These are phyloP conservation scores for Sporothrix protearum DNA, from an alignment of 2,329 filamentous ascomycete genomes.

Conservation along the genomic window DNA sequence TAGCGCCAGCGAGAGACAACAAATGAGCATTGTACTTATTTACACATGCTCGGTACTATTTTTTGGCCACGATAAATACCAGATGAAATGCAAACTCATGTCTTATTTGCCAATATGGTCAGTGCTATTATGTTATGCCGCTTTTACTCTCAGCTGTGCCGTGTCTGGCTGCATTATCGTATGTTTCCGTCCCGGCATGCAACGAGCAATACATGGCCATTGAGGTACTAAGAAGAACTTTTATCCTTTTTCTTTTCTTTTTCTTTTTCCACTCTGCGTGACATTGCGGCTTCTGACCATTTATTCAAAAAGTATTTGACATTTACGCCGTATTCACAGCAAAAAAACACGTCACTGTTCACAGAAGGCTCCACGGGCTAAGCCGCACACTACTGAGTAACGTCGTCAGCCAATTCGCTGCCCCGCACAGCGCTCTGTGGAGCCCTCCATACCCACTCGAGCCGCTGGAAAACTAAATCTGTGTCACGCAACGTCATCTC, in stretches of 20 bases:
- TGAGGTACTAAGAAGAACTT: background rate
- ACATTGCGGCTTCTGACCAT: background rate
- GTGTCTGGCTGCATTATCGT: background rate
- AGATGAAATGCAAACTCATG: too few species aligned
- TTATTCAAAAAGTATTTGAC: background rate
- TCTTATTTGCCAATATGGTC: too few species aligned
- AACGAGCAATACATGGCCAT: background rate
- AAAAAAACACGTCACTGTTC: background rate
- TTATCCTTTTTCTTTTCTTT: background rate
- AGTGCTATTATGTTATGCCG: too few species aligned
- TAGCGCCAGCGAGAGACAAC: too few species aligned
- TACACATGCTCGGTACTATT: too few species aligned
- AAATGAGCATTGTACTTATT: too few species aligned
- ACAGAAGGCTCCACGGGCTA: slow-evolving; percentile 1
- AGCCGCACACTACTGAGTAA: slow-evolving; percentile 20
- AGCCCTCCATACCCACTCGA: background rate
- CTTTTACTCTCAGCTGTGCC: background rate
- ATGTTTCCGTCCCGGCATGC: background rate
- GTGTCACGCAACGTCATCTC: slow-evolving; percentile 4
- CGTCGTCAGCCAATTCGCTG: slow-evolving; percentile 3
- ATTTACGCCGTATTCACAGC: background rate
- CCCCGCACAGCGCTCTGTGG: background rate
- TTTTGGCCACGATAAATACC: too few species aligned
- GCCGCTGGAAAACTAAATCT: background rate
- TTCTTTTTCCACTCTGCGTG: too few species aligned